Base-by-base conservation (phyloP, 345 rosid genomes). In the Psidium friedrichsthalianum region DNA sequence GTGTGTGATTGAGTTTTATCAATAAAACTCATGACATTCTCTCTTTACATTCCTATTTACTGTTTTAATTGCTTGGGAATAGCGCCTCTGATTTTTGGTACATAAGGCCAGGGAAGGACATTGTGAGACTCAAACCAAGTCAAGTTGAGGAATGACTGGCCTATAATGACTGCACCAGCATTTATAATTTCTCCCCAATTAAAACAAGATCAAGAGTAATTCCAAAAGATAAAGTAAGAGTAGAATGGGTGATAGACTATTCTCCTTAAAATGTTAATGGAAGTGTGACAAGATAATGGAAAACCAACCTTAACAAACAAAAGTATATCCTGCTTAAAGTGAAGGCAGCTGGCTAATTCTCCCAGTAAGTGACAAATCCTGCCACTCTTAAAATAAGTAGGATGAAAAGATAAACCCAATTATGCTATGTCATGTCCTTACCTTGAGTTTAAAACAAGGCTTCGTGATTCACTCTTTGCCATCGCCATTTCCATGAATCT, bases 301-400 rank as follows among this genome's bases (percentile, higher is more conserved):
- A 44, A 64, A 7, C 90, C 84, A 84, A 93, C 96, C 92, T 91
- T 85, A 8, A 88, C 51, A 69, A 89, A 87, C 44, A 83, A 58
- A 84, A 89, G 89, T 84, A 92, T 88, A 57, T 88, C 74, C 82
- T 89, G 90, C 91, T 89, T 90, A 24, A 80, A 86, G 51, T 81
- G 86, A 44, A 92, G 90, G 88, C 89, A 74, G 85, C 80, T 74
- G 82, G 86, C 86, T 59, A 91, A 81, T 87, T 85, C 51, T 76
- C 89, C 86, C 87, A 94, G 52, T 14, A 86, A 87, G 85, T 91
- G 90, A 82, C 91, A 87, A 56, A 92, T 88, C 92, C 94, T 92
- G 91, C 40, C 83, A 84, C 18, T 25, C 55, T 32, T 51, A 16
- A 21, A 74, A 82, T 24, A 76, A 80, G 86, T 51, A 51, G 83